Evolutionary conservation across 1,139 yeast genomes (phyloP).

Genomic region (Sugiyamaella sp.): DNA sequence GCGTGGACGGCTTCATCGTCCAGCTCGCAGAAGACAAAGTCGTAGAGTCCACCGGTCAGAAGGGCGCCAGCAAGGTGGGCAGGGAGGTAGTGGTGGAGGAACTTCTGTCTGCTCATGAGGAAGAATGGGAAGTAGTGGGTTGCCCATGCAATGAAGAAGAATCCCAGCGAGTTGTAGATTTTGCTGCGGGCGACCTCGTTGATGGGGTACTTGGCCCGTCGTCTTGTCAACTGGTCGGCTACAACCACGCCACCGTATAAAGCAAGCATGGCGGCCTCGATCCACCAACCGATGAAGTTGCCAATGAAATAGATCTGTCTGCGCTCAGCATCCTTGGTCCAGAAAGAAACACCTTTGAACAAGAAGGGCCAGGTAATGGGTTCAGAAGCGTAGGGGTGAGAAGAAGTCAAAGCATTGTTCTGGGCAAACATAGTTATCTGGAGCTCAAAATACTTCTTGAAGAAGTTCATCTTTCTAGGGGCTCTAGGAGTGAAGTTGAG

Average conservation of each 20-base stretch:
- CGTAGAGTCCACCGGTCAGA: slow-evolving; percentile 79
- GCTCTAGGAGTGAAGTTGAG: slow-evolving; percentile 53
- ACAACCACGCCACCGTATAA: slow-evolving; percentile 62
- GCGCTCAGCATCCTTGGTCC: slow-evolving; percentile 69
- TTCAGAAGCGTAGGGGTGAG: slow-evolving; percentile 94
- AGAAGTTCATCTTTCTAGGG: slow-evolving; percentile 68
- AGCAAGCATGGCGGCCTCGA: slow-evolving; percentile 70
- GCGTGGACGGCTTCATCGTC: slow-evolving; percentile 35
- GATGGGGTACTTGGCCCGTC: slow-evolving; percentile 67
- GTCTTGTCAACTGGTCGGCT: slow-evolving; percentile 77
- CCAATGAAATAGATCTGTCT: slow-evolving; percentile 89
- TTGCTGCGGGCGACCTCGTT: slow-evolving; percentile 67
- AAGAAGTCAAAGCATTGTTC: slow-evolving; percentile 81
- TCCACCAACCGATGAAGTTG: slow-evolving; percentile 91
- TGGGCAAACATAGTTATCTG: slow-evolving; percentile 90
- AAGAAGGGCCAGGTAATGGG: slow-evolving; percentile 96
- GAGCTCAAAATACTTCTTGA: slow-evolving; percentile 85
- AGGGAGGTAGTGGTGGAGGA: slow-evolving; percentile 98
- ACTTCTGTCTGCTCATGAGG: slow-evolving; percentile 92
- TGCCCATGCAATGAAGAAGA: slow-evolving; percentile 82
- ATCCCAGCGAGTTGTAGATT: slow-evolving; percentile 80
- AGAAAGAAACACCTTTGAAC: slow-evolving; percentile 89
- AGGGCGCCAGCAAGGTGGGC: slow-evolving; percentile 91
- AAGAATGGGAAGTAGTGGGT: slow-evolving; percentile 74
- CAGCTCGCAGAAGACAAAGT: slow-evolving; percentile 68